A percentile compares a stretch with the other conserved stretches of the same genome.
Conservation (phyloP, 2,329 filamentous ascomycete species). For the Dactylellina leptospora region DNA sequence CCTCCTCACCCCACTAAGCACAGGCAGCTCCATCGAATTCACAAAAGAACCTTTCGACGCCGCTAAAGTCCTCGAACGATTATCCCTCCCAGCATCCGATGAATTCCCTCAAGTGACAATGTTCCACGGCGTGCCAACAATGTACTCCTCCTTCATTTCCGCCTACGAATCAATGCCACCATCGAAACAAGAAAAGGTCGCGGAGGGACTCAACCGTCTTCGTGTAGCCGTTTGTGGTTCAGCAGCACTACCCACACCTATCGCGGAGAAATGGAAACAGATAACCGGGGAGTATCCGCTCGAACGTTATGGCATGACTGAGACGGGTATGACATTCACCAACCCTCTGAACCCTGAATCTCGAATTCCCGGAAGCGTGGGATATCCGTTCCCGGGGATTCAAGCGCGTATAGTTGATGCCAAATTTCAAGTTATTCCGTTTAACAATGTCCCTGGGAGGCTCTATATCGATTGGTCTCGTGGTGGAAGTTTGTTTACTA, state of each 20-base stretch:
- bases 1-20: constrained; percentile 83
- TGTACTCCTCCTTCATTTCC: constrained; percentile 85
- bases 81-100: constrained; percentile 13
- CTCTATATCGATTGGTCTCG: constrained; percentile 57
- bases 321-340: constrained; percentile 94
- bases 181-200: constrained; percentile 55
- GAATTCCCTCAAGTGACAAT: constrained; percentile 70
- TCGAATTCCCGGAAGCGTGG: constrained; percentile 88
- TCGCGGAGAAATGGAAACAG: constrained; percentile 67
- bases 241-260: constrained; percentile 87
- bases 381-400: constrained; percentile 89
- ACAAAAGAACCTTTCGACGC: constrained; percentile 89
- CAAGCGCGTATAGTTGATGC: constrained; percentile 68
- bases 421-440: constrained; percentile 10
- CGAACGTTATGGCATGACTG: constrained; percentile 98
- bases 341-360: constrained; percentile 72
- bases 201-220: constrained; percentile 60
- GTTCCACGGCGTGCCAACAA: constrained; percentile 93
- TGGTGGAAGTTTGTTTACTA: constrained; percentile 61
- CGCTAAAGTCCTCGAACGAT: constrained; percentile 80
- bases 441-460: constrained; percentile 11
- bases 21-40: constrained; percentile 81
- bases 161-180: constrained; percentile 68
- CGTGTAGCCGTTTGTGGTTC: constrained; percentile 95
- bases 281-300: constrained; percentile 85